Conservation (phyloP, 2,329 filamentous ascomycete species). For the Fusarium caatingaense region DNA sequence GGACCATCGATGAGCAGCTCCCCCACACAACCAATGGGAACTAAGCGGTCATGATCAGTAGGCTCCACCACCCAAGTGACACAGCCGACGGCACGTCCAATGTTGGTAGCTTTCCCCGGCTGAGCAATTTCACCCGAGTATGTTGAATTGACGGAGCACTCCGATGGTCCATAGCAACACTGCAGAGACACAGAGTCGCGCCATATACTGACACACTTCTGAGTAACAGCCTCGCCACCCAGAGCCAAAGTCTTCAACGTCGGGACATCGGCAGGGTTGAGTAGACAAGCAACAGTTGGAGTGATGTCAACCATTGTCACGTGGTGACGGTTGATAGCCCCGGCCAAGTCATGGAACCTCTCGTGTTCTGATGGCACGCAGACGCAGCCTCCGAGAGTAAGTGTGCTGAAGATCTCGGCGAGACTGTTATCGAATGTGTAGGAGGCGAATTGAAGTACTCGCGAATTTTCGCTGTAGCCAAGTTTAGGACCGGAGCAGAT, state of each 20-base stretch:
- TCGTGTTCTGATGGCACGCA: conserved; percentile 38
- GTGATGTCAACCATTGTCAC: conserved; percentile 34
- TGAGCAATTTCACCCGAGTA: conserved; percentile 18
- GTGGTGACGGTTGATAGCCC: conserved; percentile 22
- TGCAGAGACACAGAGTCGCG: conserved; percentile 29
- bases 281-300: conserved; percentile 32
- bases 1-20: conserved; percentile 38
- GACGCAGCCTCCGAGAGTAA: conserved; percentile 23
- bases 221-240: conserved; percentile 31
- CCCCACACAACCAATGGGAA: conserved; percentile 22
- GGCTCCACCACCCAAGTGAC: conserved; percentile 32
- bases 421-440: conserved; percentile 39
- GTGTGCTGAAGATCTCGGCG: conserved; percentile 29
- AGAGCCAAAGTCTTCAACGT: conserved; percentile 31
- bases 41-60: background rate
- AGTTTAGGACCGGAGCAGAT: conserved; percentile 20
- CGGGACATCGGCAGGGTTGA: conserved; percentile 21
- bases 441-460: conserved; percentile 36
- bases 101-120: conserved; percentile 31
- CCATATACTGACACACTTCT: conserved; percentile 36
- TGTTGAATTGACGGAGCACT: conserved; percentile 34
- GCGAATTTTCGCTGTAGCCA: conserved; percentile 19
- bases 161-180: conserved; percentile 34
- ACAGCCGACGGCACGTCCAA: conserved; percentile 30
- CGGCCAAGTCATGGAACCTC: conserved; percentile 26